Conservation (phyloP, 2,329 filamentous ascomycete genomes). For the Ascochyta clinopodiicola region DNA sequence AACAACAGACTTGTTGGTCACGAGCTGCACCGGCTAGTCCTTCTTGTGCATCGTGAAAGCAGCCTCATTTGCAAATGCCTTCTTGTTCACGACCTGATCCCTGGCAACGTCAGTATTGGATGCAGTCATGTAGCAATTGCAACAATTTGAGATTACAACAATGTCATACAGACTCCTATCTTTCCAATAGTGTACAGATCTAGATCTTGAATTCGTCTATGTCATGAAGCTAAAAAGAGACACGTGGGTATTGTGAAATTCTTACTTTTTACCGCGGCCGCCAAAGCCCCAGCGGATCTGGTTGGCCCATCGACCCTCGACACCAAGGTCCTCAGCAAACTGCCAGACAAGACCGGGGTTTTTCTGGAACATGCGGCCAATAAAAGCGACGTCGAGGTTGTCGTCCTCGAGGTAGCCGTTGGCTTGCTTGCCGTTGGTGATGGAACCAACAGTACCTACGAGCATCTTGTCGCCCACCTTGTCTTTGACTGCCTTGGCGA, state of each 20-base stretch:
- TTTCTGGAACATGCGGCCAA: constrained; percentile 79
- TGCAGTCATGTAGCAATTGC: background rate
- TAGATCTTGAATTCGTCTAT: background rate
- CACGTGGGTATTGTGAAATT: background rate
- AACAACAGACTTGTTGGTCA: background rate
- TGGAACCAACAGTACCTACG: constrained; percentile 77
- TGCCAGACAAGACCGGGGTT: constrained; percentile 80
- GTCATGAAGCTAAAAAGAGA: background rate
- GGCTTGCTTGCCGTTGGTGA: constrained; percentile 73
- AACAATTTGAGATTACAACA: background rate
- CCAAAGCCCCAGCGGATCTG: constrained; percentile 71
- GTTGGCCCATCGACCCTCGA: constrained; percentile 73
- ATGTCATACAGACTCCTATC: background rate
- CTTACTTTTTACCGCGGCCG: constrained; percentile 53
- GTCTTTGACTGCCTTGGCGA: constrained; percentile 74
- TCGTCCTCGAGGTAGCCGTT: constrained; percentile 42
- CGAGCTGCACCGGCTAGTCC: background rate
- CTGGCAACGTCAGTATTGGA: constrained; percentile 17
- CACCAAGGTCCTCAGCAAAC: constrained; percentile 74
- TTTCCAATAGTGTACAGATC: background rate
- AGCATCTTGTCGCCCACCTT: constrained; percentile 74
- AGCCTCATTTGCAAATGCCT: constrained; percentile 21
- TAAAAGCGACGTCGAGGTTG: constrained; percentile 71
- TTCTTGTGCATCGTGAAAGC: background rate
- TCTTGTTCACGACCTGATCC: constrained; percentile 28